Evolutionary conservation across 140 eudicot species (phyloP).

Genomic region (Anethum foeniculum): DNA sequence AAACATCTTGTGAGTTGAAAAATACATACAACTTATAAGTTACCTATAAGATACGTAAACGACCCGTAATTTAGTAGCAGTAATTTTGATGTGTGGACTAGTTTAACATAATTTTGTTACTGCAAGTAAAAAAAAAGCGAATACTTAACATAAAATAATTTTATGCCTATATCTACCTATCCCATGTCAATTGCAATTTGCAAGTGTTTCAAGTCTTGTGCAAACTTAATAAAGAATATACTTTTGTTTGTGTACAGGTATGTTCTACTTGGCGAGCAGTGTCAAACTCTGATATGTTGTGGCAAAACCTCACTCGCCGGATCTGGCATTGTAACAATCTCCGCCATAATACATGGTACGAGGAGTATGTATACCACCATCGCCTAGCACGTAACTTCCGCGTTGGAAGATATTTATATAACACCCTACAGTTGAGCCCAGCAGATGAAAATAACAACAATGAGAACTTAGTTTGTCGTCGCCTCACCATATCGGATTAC

Average conservation of each 20-base stretch:
- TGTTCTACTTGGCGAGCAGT: slow-evolving; percentile 74
- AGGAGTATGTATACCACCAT: slow-evolving; percentile 67
- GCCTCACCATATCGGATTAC: slow-evolving; percentile 58
- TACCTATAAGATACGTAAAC: too few relatives aligned
- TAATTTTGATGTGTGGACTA: too few relatives aligned
- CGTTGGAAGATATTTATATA: slow-evolving; percentile 22
- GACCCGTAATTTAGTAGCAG: too few relatives aligned
- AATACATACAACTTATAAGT: too few relatives aligned
- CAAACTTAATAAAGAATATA: neutral
- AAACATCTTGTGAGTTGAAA: too few relatives aligned
- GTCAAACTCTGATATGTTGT: slow-evolving; percentile 62
- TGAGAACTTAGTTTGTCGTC: slow-evolving; percentile 50
- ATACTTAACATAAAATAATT: too few relatives aligned
- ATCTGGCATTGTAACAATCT: slow-evolving; percentile 55
- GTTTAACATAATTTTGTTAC: too few relatives aligned
- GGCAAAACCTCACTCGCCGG: slow-evolving; percentile 58
- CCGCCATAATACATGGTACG: slow-evolving; percentile 53
- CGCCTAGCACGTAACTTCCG: slow-evolving; percentile 61
- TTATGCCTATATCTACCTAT: neutral
- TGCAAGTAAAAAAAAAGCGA: too few relatives aligned
- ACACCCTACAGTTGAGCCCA: slow-evolving; percentile 42
- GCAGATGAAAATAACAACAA: slow-evolving; percentile 30
- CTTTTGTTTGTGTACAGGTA: slow-evolving; percentile 33
- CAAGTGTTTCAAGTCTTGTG: neutral
- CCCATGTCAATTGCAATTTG: neutral